Base-by-base conservation (phyloP, 2,329 filamentous ascomycete genomes). In the Pestalotiopsis sp. region DNA sequence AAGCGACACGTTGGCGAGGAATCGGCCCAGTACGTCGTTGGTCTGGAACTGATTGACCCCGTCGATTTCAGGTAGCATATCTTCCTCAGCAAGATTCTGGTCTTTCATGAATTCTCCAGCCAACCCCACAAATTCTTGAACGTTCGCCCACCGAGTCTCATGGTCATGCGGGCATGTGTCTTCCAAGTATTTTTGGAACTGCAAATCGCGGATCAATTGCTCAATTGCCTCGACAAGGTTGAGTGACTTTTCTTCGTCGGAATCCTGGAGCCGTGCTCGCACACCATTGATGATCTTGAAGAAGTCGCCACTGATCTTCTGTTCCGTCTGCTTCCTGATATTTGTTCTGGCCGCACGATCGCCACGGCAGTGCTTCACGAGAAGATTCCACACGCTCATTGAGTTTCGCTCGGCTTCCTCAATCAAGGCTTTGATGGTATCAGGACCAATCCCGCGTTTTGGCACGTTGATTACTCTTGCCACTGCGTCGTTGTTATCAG, bases 1-100 rank as follows among this genome's bases (percentile, higher is more conserved):
- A n/a, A 99, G 82, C 0, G 94, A 90, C 12, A 98, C 91, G 74
- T 97, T 98, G 12, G 94, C 91, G n/a, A 99, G 84, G 73, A 98
- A 98, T 12, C 88, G 88, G 3, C 92, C 90, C 1, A 98, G 84
- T 4, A 86, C 75, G 66, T 85, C 85, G 1, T 89, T 84, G 68
- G 93, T 92, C 68, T 89, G 87, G 1, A 84, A 81, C 69, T 97
- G 93, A 63, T 91, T 85, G 3, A 94, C 73, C 1, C 90, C 91
- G 14, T 95, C 91, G 14, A 98, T 88, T 31, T 87, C 83, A 0
- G 94, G 89, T 3, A 91, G 83, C 5, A 80, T 76, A 23, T 91
- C 88, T 39, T 90, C 85, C 3, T 87, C 84, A 2, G 77, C 71
- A 14, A 81, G 76, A 12, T 75, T 81, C 70, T 78, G 78, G 66